A percentile compares a stretch with the other conserved stretches of the same genome.
These are phyloP conservation scores for Chaetothyriales sp. DNA, from an alignment of 2,329 filamentous ascomycete genomes.

Conservation along the genomic window DNA sequence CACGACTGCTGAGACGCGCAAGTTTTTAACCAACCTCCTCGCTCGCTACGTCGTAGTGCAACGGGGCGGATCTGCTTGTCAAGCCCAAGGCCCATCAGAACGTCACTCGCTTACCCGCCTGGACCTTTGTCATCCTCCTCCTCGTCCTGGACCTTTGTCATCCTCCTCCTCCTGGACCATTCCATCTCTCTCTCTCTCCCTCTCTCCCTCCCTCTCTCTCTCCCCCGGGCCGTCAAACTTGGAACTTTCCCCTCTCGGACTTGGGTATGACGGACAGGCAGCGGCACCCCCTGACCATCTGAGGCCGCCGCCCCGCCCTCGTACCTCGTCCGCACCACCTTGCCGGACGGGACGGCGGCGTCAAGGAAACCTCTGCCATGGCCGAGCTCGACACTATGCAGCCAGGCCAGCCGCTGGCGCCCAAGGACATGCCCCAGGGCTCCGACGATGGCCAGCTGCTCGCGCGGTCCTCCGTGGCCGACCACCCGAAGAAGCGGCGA, in stretches of 20 bases:
- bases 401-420: background rate
- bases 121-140: too few species aligned
- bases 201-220: background rate
- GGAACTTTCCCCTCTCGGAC: background rate
- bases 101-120: too few species aligned
- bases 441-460: background rate
- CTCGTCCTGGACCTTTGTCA: too few species aligned
- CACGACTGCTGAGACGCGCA: background rate
- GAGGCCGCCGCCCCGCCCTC: background rate
- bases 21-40: too few species aligned
- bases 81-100: too few species aligned
- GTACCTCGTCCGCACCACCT: background rate
- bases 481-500: conserved; percentile 28
- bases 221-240: background rate
- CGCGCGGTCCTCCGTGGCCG: conserved; percentile 1
- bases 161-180: too few species aligned
- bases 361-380: background rate
- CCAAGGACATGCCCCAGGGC: background rate
- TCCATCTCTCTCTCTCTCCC: too few species aligned
- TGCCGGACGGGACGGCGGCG: too few species aligned
- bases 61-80: too few species aligned
- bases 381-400: conserved; percentile 1
- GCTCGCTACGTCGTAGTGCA: too few species aligned
- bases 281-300: background rate
- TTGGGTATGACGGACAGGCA: background rate